Conservation (phyloP, 306 rosid genomes). For the Quercus mongolica region DNA sequence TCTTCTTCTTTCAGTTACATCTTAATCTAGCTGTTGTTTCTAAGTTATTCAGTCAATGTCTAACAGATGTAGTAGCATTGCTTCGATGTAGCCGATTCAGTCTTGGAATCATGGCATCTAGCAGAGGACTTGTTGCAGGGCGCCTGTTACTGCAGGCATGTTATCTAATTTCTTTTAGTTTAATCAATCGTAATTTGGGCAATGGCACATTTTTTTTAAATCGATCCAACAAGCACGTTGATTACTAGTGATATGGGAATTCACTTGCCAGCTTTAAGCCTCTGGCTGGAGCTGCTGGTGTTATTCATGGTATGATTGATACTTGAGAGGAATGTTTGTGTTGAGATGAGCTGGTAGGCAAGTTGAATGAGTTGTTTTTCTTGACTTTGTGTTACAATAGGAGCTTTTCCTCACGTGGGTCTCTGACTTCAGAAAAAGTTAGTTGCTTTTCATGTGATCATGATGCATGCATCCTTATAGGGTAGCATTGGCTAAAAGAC, state of each 20-base stretch:
- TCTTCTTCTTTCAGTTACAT: neutral
- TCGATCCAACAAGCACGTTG: neutral
- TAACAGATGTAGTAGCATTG: slow-evolving; percentile 80
- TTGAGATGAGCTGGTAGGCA: too few relatives aligned
- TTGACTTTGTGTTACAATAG: too few relatives aligned
- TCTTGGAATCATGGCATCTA: slow-evolving; percentile 95
- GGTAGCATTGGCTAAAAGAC: too few relatives aligned
- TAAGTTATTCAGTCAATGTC: neutral
- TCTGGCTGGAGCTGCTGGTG: neutral
- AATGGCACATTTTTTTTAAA: neutral
- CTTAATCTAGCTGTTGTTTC: neutral
- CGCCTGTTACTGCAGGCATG: slow-evolving; percentile 66
- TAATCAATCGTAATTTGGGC: neutral
- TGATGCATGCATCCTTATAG: too few relatives aligned
- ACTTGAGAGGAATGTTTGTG: too few relatives aligned
- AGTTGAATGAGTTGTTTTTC: too few relatives aligned
- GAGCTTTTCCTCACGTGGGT: too few relatives aligned
- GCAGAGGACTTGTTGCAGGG: slow-evolving; percentile 83
- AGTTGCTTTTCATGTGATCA: too few relatives aligned
- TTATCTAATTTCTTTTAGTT: neutral
- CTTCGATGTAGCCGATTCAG: slow-evolving; percentile 88
- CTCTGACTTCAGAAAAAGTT: too few relatives aligned
- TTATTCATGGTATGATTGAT: neutral
- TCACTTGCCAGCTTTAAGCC: neutral
- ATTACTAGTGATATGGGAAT: neutral